Base-by-base conservation (phyloP, 495 filamentous ascomycete species). In the Chlorociboria aeruginascens region DNA sequence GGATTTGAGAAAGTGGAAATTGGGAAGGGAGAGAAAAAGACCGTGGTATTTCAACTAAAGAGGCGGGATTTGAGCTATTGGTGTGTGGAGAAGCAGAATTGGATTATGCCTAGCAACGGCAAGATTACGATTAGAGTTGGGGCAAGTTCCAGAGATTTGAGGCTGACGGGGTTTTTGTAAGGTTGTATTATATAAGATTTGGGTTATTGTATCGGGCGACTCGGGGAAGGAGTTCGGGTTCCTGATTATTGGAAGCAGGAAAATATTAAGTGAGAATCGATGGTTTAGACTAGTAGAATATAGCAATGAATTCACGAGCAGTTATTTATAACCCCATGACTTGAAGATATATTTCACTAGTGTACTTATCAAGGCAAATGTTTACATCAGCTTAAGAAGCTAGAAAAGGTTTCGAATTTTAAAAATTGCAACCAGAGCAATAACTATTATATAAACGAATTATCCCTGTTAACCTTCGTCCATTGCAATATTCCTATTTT, bases 11-110 rank as follows among this genome's bases (percentile, higher is more conserved):
- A 95, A 67, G 51, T 88, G 7, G 62, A 63, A 13, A 47, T 89
- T 32, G 61, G 72, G 14, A 61, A 69, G 4, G 81, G 76, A 0
- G 74, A 86, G 60, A 69, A 57, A 32, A 65, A 53, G 48, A 70
- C 57, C 8, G 79, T 95, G 12, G 66, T 68, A n/a, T 79, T 97
- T 59, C 69, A 73, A 1, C 53, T 97, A 16, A 90, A 78, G 16
- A 74, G 90, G 49, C 76, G 83, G 53, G 90, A 96, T 61, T 40
- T 76, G 34, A 74, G 71, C 38, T 96, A 89, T 55, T 97, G 92
- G 92, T 81, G 84, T 55, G 73, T 80, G 7, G 64, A 67, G 32
- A 59, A 61, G 55, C 84, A 89, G 70, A 96, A 95, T 61, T 97
- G 90, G 90, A 74, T 83, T 8, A 73, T 97, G 66, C 61, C 69